Conservation (phyloP, 208 protist species). For the Lotmaria passim region DNA sequence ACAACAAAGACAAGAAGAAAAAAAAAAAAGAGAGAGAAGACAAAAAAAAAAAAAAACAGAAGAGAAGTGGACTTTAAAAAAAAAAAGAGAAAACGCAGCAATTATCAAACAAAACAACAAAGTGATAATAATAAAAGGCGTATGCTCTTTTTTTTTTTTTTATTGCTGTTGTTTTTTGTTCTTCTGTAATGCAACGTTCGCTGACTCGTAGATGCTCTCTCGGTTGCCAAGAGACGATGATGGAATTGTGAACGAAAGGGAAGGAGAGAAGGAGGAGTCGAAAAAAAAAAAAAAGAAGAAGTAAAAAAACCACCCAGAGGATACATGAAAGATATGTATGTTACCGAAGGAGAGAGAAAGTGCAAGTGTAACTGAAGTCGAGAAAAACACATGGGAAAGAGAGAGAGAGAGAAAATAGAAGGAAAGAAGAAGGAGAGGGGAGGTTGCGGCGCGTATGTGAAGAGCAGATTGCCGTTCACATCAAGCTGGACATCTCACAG, state of each 20-base stretch:
- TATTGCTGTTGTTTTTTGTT: not conserved
- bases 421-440: not conserved
- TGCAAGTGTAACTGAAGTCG: not conserved
- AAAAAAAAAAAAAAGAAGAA: conserved; percentile 17
- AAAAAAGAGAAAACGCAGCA: no score
- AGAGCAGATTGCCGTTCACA: conserved; percentile 1
- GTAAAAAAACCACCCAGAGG: not conserved
- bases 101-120: no score
- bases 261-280: conserved; percentile 12
- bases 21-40: not conserved
- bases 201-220: not conserved
- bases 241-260: not conserved
- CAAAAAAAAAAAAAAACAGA: conserved; percentile 1
- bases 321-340: not conserved
- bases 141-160: no score
- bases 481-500: conserved; percentile 1
- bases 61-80: no score
- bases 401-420: not conserved
- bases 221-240: not conserved
- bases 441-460: no score
- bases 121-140: conserved; percentile 4
- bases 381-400: not conserved
- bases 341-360: conserved; percentile 1
- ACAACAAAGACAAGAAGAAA: conserved; percentile 4
- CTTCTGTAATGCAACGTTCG: not conserved